These are phyloP conservation scores for Epichloe festucae DNA, from an alignment of 2,329 filamentous ascomycete species.

Conservation along the genomic window DNA sequence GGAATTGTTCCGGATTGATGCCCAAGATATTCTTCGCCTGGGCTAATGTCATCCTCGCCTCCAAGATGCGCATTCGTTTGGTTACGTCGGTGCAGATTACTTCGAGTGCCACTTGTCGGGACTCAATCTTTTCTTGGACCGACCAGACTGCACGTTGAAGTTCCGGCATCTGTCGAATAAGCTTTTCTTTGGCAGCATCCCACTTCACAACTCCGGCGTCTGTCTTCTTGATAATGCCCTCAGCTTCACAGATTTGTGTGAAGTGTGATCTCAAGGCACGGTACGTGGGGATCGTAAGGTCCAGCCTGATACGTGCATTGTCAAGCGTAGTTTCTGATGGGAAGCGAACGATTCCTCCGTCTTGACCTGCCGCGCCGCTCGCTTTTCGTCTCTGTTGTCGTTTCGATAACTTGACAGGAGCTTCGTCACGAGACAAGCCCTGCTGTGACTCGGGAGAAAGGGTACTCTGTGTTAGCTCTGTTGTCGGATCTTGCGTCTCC, in stretches of 20 bases:
- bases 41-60: conserved; percentile 55
- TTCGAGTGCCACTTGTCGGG: conserved; percentile 58
- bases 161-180: conserved; percentile 52
- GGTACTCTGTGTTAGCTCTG: not conserved
- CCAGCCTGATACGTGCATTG: conserved; percentile 59
- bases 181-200: conserved; percentile 54
- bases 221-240: conserved; percentile 62
- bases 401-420: conserved; percentile 6
- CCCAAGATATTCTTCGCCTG: conserved; percentile 54
- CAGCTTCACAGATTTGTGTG: conserved; percentile 54
- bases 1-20: conserved; percentile 31
- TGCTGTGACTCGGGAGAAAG: not conserved
- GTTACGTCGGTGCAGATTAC: conserved; percentile 72
- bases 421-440: not conserved
- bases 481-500: not conserved
- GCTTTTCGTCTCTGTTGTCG: conserved; percentile 56
- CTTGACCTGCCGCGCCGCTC: conserved; percentile 43
- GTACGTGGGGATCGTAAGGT: conserved; percentile 51
- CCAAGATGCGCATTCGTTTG: conserved; percentile 57
- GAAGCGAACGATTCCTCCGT: conserved; percentile 59
- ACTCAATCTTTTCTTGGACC: conserved; percentile 43
- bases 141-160: conserved; percentile 49
- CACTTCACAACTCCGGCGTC: conserved; percentile 59
- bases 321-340: conserved; percentile 74
- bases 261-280: conserved; percentile 53